Conservation (phyloP, 345 rosid genomes). For the Lumnitzera littorea region DNA sequence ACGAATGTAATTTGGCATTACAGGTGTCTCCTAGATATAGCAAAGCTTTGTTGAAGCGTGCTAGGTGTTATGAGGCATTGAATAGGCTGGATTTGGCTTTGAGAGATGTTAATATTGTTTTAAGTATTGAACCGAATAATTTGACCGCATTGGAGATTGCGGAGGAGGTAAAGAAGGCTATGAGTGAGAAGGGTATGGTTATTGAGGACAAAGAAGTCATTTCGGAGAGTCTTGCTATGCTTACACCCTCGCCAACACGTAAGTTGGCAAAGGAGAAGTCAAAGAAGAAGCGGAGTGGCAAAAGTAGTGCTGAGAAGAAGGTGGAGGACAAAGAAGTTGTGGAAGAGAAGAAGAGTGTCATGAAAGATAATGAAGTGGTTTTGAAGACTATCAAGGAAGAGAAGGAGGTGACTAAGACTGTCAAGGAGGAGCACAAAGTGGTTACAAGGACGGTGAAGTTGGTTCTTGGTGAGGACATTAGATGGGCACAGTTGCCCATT, state of each 20-base stretch:
- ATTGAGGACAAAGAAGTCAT: slow-evolving; percentile 58
- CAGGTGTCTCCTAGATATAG: slow-evolving; percentile 86
- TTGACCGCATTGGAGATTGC: slow-evolving; percentile 59
- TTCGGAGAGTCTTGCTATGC: slow-evolving; percentile 30
- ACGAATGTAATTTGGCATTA: slow-evolving; percentile 79
- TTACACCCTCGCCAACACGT: slow-evolving; percentile 27
- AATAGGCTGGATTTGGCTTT: slow-evolving; percentile 78
- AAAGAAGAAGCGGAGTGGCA: slow-evolving; percentile 49
- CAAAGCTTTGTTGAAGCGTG: slow-evolving; percentile 77
- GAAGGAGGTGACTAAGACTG: slow-evolving; percentile 27
- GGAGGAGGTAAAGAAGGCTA: slow-evolving; percentile 53
- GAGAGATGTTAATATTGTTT: slow-evolving; percentile 72
- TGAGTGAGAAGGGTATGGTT: slow-evolving; percentile 59
- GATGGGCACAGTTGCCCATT: slow-evolving; percentile 76
- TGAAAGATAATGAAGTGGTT: slow-evolving; percentile 16
- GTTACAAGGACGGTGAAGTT: slow-evolving; percentile 70
- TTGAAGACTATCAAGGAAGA: slow-evolving; percentile 39
- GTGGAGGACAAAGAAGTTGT: slow-evolving; percentile 24
- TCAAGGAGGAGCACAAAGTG: slow-evolving; percentile 38
- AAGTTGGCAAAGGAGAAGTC: slow-evolving; percentile 62
- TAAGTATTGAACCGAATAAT: slow-evolving; percentile 81
- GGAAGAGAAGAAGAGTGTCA: slow-evolving; percentile 23
- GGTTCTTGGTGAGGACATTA: slow-evolving; percentile 88
- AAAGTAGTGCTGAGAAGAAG: slow-evolving; percentile 17
- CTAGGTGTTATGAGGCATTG: slow-evolving; percentile 79